Base-by-base conservation (phyloP, 2,329 filamentous ascomycete genomes). In the Scleromitrula shiraiana region DNA sequence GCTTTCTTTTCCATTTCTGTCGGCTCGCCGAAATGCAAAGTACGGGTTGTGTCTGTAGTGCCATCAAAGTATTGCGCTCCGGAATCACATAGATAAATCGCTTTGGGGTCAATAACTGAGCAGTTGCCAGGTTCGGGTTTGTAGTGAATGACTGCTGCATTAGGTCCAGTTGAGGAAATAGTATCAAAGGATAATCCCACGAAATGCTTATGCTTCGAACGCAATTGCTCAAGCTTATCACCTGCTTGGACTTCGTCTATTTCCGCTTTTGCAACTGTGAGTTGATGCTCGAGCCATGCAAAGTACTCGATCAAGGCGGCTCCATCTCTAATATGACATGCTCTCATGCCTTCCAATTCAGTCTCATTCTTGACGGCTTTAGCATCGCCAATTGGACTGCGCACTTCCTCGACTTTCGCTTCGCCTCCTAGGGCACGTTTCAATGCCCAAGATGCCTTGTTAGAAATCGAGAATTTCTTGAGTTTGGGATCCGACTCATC, bases 51-150 rank as follows among this genome's bases (percentile, higher is more conserved):
- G 62, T 98, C 93, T 0, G 93, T 98, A 0, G 93, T 98, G 48
- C 93, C 93, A 64, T 98, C 93, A 2, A 85, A 74, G 61, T 91
- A 98, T 66, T 98, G 93, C n/a, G 87, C 93, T 19, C 93, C 93
- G 19, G 93, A 97, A 67, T 98, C 93, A 64, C 93, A 98, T 2
- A 98, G 79, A 62, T 98, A 98, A 50, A 98, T 80, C 12, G 83
- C 82, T 6, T 81, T 80, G 0, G 88, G 88, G 57, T 98, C 88
- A 58, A 98, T 88, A 23, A 78, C 71, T 7, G 89, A 78, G 67
- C 91, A 97, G 53, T 75, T 83, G 17, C 85, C 88, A 47, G 77
- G 80, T 62, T 95, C 87, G 0, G 93, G 90, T 57, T 85, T 86
- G 72, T 98, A 98, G 65, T 98, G 93, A 50, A 98, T 98, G 10